Conservation (phyloP, 495 filamentous ascomycete genomes). For the Penicillium ucsense region DNA sequence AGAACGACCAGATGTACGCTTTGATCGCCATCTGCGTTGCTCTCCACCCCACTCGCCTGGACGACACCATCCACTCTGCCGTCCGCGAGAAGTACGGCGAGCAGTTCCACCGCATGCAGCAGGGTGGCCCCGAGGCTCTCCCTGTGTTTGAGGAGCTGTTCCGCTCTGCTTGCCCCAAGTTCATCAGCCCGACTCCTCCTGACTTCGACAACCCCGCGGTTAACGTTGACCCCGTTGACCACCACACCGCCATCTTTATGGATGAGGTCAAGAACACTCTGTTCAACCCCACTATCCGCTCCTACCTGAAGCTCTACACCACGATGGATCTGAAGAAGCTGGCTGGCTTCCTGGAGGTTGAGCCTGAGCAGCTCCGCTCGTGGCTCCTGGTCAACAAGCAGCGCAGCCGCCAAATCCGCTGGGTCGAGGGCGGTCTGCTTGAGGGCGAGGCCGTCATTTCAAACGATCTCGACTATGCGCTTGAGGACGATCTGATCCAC, state of each 20-base stretch:
- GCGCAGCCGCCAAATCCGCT: constrained; percentile 88
- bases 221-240: constrained; percentile 95
- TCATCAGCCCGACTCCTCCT: constrained; percentile 94
- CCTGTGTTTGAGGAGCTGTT: constrained; percentile 97
- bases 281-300: constrained; percentile 85
- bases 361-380: constrained; percentile 81
- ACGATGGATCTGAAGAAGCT: constrained; percentile 99
- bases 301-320: constrained; percentile 97
- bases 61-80: constrained; percentile 98
- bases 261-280: constrained; percentile 98
- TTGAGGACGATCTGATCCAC: constrained; percentile 95
- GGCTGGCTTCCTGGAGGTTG: constrained; percentile 89
- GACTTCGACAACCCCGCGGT: constrained; percentile 91
- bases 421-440: constrained; percentile 80
- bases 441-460: constrained; percentile 87
- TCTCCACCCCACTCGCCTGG: constrained; percentile 90
- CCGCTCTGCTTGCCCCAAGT: constrained; percentile 91
- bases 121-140: constrained; percentile 86
- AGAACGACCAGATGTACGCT: constrained; percentile 99
- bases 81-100: constrained; percentile 98
- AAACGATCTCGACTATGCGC: constrained; percentile 91
- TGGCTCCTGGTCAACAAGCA: constrained; percentile 97
- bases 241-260: constrained; percentile 97
- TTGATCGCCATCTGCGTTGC: constrained; percentile 97
- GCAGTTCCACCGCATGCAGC: constrained; percentile 89